Percentiles rank a stretch among this genome's conserved stretches.
Evolutionary conservation across 495 filamentous ascomycete genomes (phyloP).

Genomic region (Aspergillus sparsus): DNA sequence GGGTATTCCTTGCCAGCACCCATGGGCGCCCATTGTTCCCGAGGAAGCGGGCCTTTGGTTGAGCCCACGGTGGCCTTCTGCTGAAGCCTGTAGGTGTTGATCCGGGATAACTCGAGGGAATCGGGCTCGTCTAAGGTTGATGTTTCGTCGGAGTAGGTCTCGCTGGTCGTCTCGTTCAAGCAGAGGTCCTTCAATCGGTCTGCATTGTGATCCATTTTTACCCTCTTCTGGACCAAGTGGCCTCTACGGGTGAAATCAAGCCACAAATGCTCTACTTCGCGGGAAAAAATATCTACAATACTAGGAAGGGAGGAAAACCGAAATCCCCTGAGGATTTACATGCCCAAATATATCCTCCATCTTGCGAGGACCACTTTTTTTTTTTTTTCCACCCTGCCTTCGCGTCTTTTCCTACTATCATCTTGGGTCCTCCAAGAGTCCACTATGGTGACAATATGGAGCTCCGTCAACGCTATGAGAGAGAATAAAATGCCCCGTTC

Average conservation of each 20-base stretch:
- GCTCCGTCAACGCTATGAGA: background rate
- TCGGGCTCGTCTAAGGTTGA: slow-evolving; percentile 21
- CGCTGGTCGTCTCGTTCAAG: background rate
- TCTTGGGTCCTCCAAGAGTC: background rate
- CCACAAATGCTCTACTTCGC: background rate
- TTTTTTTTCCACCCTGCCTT: slow-evolving; percentile 1
- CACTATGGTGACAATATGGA: slow-evolving; percentile 8
- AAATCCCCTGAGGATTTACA: background rate
- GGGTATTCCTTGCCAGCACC: slow-evolving; percentile 44
- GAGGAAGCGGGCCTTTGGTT: slow-evolving; percentile 24
- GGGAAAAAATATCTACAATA: background rate
- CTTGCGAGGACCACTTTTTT: slow-evolving; percentile 6
- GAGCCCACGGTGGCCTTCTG: slow-evolving; percentile 32
- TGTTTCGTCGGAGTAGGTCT: slow-evolving; percentile 9
- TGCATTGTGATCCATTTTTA: slow-evolving; percentile 15
- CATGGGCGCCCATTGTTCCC: slow-evolving; percentile 28
- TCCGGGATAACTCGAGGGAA: slow-evolving; percentile 28
- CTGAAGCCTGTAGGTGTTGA: slow-evolving; percentile 31
- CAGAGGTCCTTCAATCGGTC: slow-evolving; percentile 8
- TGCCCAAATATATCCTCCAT: background rate
- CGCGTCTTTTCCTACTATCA: background rate
- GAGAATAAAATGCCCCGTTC: slow-evolving; percentile 2
- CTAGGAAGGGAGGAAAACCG: background rate
- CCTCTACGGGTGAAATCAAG: background rate
- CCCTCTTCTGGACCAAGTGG: background rate